Conservation (phyloP, 768 basidiomycete species). For the Clitopilus passeckerianus region DNA sequence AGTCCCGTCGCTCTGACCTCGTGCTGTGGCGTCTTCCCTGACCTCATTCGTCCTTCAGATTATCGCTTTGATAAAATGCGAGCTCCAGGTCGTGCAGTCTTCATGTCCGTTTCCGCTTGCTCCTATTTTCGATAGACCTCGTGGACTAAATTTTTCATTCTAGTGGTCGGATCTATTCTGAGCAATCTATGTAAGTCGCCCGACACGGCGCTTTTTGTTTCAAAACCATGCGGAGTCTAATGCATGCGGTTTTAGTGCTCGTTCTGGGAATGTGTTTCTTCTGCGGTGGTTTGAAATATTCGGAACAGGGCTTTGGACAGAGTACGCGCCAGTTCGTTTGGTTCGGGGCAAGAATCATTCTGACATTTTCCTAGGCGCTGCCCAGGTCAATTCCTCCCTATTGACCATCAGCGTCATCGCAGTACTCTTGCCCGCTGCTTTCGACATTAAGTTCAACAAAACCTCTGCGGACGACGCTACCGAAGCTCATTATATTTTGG, state of each 20-base stretch:
- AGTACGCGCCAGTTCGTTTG: slow-evolving; percentile 40
- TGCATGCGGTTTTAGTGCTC: slow-evolving; percentile 42
- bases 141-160: slow-evolving; percentile 8
- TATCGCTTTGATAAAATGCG: slow-evolving; percentile 44
- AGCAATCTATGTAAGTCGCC: slow-evolving; percentile 68
- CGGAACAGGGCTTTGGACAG: slow-evolving; percentile 73
- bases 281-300: slow-evolving; percentile 72
- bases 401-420: slow-evolving; percentile 78
- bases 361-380: slow-evolving; percentile 33
- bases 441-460: slow-evolving; percentile 49
- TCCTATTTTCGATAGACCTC: slow-evolving; percentile 1
- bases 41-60: slow-evolving; percentile 25
- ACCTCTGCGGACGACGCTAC: slow-evolving; percentile 8
- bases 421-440: slow-evolving; percentile 75
- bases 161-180: slow-evolving; percentile 84
- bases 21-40: background rate
- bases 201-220: background rate
- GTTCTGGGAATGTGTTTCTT: slow-evolving; percentile 92
- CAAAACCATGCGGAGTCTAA: background rate
- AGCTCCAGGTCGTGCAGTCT: slow-evolving; percentile 74
- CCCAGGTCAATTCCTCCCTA: slow-evolving; percentile 72
- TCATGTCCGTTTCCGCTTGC: slow-evolving; percentile 48
- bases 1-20: slow-evolving; percentile 18
- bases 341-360: background rate
- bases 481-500: slow-evolving; percentile 45